Evolutionary conservation across 2,329 filamentous ascomycete species (phyloP).

Genomic region (Colletotrichum lini): DNA sequence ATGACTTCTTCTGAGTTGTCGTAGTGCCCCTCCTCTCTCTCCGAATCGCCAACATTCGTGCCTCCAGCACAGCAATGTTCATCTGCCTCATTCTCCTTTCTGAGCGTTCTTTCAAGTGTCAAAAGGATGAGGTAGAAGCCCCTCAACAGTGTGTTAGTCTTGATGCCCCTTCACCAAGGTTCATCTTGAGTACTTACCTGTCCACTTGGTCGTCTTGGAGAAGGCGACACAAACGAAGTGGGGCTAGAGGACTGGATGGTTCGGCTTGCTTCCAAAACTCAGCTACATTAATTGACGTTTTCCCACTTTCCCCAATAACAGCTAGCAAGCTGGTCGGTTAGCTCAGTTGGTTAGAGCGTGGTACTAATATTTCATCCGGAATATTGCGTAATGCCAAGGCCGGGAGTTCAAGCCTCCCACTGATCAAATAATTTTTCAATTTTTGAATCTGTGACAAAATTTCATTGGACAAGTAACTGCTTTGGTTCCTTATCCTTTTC

Average conservation of each 20-base stretch:
- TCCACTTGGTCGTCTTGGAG: too few species aligned
- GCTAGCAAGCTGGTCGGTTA: slow-evolving; percentile 12
- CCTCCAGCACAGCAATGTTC: background rate
- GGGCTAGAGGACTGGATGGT: background rate
- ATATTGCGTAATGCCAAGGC: slow-evolving; percentile 20
- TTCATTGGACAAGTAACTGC: too few species aligned
- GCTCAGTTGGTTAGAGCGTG: slow-evolving; percentile 26
- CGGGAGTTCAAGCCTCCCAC: slow-evolving; percentile 26
- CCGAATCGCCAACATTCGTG: too few species aligned
- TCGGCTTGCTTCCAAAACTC: background rate
- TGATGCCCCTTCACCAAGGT: background rate
- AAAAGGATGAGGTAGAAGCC: too few species aligned
- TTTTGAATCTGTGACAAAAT: too few species aligned
- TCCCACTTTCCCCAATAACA: background rate
- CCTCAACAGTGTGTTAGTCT: background rate
- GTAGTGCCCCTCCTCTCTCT: background rate
- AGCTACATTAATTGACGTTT: background rate
- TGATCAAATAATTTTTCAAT: background rate
- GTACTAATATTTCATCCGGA: slow-evolving; percentile 18
- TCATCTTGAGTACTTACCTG: too few species aligned
- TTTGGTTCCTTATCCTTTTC: too few species aligned
- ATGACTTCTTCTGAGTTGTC: background rate
- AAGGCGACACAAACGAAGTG: background rate
- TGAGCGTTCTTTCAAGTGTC: background rate
- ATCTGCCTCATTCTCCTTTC: background rate